phyloP scores from a whole-genome alignment of 176 grass and related monocot species.

The Typha latifolia region DNA sequence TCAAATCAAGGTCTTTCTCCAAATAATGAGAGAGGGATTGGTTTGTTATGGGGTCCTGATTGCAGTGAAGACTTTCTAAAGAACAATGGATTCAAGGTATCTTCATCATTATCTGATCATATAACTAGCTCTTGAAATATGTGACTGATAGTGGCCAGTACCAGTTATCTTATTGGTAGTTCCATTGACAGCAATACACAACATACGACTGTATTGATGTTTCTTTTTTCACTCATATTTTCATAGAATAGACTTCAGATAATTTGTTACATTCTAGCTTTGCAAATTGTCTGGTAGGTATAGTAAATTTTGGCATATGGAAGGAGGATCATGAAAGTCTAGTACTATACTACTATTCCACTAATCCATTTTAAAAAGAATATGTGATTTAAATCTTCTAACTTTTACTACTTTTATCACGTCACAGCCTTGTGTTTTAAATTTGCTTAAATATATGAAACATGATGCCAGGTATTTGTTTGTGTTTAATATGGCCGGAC shows the following conservation, averaged over 20 bases:
- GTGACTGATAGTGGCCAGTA: no score
- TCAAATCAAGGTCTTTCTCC: slow-evolving; percentile 56
- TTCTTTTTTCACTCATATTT: background rate
- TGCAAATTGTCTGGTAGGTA: no score
- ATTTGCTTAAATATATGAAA: background rate
- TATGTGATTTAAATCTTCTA: background rate
- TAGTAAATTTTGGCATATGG: no score
- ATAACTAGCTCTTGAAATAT: no score
- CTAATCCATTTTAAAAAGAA: no score
- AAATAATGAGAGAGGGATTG: slow-evolving; percentile 92
- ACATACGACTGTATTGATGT: no score
- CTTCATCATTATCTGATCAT: slow-evolving; percentile 6
- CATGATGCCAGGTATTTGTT: background rate
- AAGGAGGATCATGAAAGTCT: no score
- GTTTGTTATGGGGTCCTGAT: slow-evolving; percentile 96
- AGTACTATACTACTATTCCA: no score
- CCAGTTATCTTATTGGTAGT: background rate
- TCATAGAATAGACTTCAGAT: background rate
- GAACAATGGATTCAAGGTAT: slow-evolving; percentile 82
- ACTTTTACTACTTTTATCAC: background rate
- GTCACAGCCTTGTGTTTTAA: background rate
- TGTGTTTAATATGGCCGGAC: background rate
- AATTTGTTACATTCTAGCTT: no score
- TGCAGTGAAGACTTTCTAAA: slow-evolving; percentile 82
- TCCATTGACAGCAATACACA: no score